Evolutionary conservation across 1,139 yeast species (phyloP), one percentile per base, ranked within the genome.

Genomic region (Wickerhamomyces sp.): DNA sequence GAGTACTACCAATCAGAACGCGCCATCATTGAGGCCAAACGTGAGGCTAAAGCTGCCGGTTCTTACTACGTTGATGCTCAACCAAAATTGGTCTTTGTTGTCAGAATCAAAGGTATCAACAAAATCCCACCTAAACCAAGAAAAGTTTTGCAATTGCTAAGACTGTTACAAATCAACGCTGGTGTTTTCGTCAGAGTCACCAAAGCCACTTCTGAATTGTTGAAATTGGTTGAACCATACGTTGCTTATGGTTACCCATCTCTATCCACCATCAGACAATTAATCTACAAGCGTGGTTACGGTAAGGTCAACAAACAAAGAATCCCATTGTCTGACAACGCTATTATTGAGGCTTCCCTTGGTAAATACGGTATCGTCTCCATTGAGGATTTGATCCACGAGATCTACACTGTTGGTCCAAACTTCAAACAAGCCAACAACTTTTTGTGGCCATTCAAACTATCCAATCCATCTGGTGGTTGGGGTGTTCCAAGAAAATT

Each of bases 391-490:
- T 80, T 91, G 74, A 86, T 91, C 72, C 98, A 91, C 84, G 98
- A 91, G 78, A 86, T 91, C 64, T 83, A 77, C 85, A 84, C 97
- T 53, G 96, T 89, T 67, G 97, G 97, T 67, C 96, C 97, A 69
- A 87, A 88, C 91, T 91, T 91, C 89, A 91, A 91, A 81, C 97
- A 91, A 78, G 98, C 88, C 61, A 85, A 87, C 88, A 91, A 91
- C 96, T 91, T 91, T 80, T 78, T 91, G 75, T 91, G 97, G 96
- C 98, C 98, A 74, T 91, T 91, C 95, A 85, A 89, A 81, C 84
- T 91, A 67, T 88, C 97, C 62, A 88, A 87, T 83, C 98, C 98
- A 68, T 79, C 80, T 68, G 98, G 98, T 70, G 98, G 98, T 71
- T 91, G 96, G 97, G 95, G 96, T 75, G 86, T 88, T 55, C 78